phyloP scores from a whole-genome alignment of 306 rosid genomes.

The Quercus aquifolioides region DNA sequence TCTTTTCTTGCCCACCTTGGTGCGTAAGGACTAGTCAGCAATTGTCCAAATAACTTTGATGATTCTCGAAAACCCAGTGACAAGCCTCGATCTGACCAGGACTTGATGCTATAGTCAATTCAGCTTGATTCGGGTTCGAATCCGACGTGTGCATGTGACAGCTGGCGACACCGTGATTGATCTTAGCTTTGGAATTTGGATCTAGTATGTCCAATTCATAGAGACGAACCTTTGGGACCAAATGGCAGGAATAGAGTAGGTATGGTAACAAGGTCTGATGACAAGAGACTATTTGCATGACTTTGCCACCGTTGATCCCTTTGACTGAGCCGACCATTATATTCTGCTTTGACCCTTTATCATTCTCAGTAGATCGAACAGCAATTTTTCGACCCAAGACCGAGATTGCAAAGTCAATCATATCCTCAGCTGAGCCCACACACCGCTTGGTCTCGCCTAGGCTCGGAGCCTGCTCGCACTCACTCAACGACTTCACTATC shows the following conservation, averaged over 20 bases:
- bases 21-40: conserved; percentile 46
- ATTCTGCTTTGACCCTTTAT: too few species aligned
- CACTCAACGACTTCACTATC: conserved; percentile 49
- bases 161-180: too few species aligned
- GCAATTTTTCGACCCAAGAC: too few species aligned
- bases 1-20: too few species aligned
- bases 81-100: conserved; percentile 51
- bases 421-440: conserved; percentile 48
- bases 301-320: conserved; percentile 63
- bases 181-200: too few species aligned
- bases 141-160: conserved; percentile 58
- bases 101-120: conserved; percentile 62
- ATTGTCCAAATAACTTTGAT: conserved; percentile 81
- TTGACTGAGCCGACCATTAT: too few species aligned
- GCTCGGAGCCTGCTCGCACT: conserved; percentile 77
- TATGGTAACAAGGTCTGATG: conserved; percentile 92
- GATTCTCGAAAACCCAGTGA: conserved; percentile 79
- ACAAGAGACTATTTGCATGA: conserved; percentile 81
- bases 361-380: too few species aligned
- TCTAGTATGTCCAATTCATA: too few species aligned
- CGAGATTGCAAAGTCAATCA: too few species aligned
- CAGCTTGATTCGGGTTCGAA: conserved; percentile 85
- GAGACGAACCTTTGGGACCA: too few species aligned
- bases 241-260: conserved; percentile 40
- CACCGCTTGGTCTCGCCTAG: conserved; percentile 83